Evolutionary conservation across 2,329 filamentous ascomycete genomes (phyloP), one percentile per base, ranked within the genome.

Genomic region (Penicillium sp.): DNA sequence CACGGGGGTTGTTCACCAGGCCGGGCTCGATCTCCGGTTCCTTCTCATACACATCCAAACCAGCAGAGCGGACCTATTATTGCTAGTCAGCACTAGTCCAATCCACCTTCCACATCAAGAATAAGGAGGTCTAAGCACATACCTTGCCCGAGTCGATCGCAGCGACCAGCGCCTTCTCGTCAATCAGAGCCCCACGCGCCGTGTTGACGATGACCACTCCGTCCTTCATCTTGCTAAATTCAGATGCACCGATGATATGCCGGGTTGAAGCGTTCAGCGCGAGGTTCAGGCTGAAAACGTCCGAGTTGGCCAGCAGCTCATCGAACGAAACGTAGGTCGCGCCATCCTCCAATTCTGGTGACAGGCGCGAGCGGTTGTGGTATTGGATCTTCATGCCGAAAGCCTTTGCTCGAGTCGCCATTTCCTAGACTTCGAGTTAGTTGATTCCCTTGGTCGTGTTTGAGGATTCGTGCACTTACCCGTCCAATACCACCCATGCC

Each of bases 401-500:
- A 12, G 73, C 75, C 51, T 68, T 70, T 21, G 75, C 75, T 33
- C 75, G 73, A 47, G 62, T 62, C 32, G 75, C 75, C 61, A 78
- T 73, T 67, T 77, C 75, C 75, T 78, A 30, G 8, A n/a, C 4
- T 17, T 24, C 18, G 8, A 13, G 21, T 34, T 32, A 46, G 18
- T 24, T 15, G 12, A 17, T 18, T n/a, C 17, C 8, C 1, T 40
- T 8, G 2, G 18, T 21, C 12, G n/a, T 7, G 12, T 29, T 7
- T 7, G 26, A n/a, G 1, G 7, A 24, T 3, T 7, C 2, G 21
- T 20, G 20, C 41, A 59, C 69, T 60, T 68, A 77, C 75, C 53
- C 72, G 65, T 49, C 76, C 76, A 39, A 78, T 78, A 33, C 76
- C 75, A 18, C 76, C 76, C 76, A 78, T 78, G 2, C 76, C 76